phyloP scores from a whole-genome alignment of 1,284 basidiomycete genomes.

The Paramarasmius palmivorus region DNA sequence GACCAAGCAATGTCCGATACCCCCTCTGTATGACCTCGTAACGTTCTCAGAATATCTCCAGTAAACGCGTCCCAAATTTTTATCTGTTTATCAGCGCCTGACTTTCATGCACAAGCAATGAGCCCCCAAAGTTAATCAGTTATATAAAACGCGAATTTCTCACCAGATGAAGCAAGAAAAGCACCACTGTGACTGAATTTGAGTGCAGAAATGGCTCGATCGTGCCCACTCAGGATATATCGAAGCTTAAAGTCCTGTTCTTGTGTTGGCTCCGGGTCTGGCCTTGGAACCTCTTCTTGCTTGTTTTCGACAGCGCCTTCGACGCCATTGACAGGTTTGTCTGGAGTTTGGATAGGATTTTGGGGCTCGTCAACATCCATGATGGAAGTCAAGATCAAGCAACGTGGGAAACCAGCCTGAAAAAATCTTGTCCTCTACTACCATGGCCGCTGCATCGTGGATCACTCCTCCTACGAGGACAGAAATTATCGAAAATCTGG shows the following conservation, averaged over 20 bases:
- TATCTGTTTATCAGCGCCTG: conserved; percentile 78
- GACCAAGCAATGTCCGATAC: conserved; percentile 92
- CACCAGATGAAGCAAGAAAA: conserved; percentile 75
- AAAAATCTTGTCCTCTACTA: conserved; percentile 1
- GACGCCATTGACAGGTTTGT: not conserved
- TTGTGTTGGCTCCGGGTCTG: not conserved
- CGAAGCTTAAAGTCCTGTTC: conserved; percentile 33
- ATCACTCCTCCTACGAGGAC: conserved; percentile 72
- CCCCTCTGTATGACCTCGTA: conserved; percentile 75
- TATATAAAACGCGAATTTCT: conserved; percentile 26
- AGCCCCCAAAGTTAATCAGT: conserved; percentile 21
- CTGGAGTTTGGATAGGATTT: not conserved
- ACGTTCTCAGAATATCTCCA: conserved; percentile 70
- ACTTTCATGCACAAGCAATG: conserved; percentile 32
- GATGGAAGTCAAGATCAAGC: not conserved
- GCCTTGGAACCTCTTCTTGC: conserved; percentile 13
- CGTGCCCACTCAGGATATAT: conserved; percentile 72
- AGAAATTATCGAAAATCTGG: conserved; percentile 86
- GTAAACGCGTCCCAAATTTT: conserved; percentile 77
- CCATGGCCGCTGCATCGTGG: conserved; percentile 58
- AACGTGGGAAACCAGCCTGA: not conserved
- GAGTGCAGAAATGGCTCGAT: conserved; percentile 69
- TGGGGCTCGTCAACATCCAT: not conserved
- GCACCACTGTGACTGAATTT: conserved; percentile 81
- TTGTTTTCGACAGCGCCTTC: not conserved